Percentiles rank a stretch among this genome's conserved stretches.
These are phyloP conservation scores for Candida ascalaphidarum DNA, from an alignment of 805 yeast species.

Conservation along the genomic window DNA sequence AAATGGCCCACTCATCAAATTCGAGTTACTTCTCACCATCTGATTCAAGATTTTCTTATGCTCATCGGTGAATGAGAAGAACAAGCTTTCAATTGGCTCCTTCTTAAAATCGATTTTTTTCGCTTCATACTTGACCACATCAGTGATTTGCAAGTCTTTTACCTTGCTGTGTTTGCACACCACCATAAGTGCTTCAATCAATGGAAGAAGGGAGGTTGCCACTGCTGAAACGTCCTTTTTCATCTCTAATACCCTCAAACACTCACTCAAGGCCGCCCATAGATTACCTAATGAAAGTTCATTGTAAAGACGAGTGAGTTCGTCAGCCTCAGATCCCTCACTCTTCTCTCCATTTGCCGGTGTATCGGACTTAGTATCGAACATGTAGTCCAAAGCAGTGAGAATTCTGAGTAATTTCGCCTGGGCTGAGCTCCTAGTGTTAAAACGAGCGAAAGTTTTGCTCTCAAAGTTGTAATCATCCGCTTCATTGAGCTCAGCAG, in stretches of 20 bases:
- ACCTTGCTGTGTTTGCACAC: constrained; percentile 84
- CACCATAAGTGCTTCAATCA: constrained; percentile 90
- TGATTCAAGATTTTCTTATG: constrained; percentile 83
- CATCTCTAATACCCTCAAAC: constrained; percentile 55
- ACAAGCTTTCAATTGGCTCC: constrained; percentile 70
- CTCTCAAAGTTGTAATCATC: constrained; percentile 38
- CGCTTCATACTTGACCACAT: constrained; percentile 51
- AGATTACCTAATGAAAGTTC: constrained; percentile 63
- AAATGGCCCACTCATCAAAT: constrained; percentile 93
- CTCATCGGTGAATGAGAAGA: constrained; percentile 80
- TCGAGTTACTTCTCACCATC: constrained; percentile 86
- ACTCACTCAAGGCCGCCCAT: constrained; percentile 80
- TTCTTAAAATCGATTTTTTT: constrained; percentile 57
- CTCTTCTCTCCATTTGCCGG: constrained; percentile 9
- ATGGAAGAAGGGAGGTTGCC: constrained; percentile 74
- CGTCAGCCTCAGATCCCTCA: constrained; percentile 8
- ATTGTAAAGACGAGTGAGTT: constrained; percentile 54
- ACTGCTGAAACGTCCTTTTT: constrained; percentile 40
- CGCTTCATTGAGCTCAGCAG: constrained; percentile 32
- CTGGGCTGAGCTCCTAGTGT: constrained; percentile 77
- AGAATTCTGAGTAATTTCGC: constrained; percentile 78
- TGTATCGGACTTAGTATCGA: constrained; percentile 37
- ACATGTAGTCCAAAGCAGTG: constrained; percentile 81
- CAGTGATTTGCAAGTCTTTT: constrained; percentile 47
- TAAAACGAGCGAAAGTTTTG: constrained; percentile 55